Base-by-base conservation (phyloP, 73 alveolate species). In the Paramecium sonneborni region DNA sequence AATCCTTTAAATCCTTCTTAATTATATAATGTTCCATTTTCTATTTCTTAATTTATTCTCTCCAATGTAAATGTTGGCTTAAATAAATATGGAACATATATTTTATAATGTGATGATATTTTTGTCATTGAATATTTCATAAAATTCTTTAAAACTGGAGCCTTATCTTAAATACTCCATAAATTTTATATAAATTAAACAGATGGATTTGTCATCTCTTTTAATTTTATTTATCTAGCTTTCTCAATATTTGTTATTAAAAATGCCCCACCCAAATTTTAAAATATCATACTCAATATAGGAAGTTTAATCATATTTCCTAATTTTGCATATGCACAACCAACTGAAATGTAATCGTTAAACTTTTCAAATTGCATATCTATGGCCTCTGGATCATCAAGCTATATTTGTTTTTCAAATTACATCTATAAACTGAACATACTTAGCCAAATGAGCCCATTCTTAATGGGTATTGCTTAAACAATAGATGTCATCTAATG, bases 251-350 rank as follows among this genome's bases (percentile, higher is more conserved):
- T 79, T 26, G 74, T 24, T 23, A 79, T 20, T 2, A 43, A 28
- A 24, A 12, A 39, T 15, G 90, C 90, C 5, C 90, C 90, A 12
- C 90, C 90, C 41, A 79, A 39, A 79, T 79, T 79, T 34, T 79
- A 46, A 7, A 79, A 30, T 9, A 79, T 21, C 48, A 39, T 26
- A 11, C 90, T 41, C 10, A 43, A 23, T 20, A 79, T 24, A 18
- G 72, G 41, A 5, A 43, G n/a, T 9, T 39, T 39, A 34, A 30
- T 14, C 55, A 30, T 46, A 44, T 79, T 41, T 24, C 90, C 90
- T 44, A 79, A 79, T 44, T 46, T 79, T 43, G 90, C 69, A 44
- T 79, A 79, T 18, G 90, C 90, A 79, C 90, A 79, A n/a, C 90
- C 90, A 4, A 79, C 55, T 41, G 90, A 79, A 10, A 79, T 43